Percentiles rank a stretch among this genome's conserved stretches.
phyloP scores from a whole-genome alignment of 2,329 filamentous ascomycete genomes.

The Polytolypa hystricis region DNA sequence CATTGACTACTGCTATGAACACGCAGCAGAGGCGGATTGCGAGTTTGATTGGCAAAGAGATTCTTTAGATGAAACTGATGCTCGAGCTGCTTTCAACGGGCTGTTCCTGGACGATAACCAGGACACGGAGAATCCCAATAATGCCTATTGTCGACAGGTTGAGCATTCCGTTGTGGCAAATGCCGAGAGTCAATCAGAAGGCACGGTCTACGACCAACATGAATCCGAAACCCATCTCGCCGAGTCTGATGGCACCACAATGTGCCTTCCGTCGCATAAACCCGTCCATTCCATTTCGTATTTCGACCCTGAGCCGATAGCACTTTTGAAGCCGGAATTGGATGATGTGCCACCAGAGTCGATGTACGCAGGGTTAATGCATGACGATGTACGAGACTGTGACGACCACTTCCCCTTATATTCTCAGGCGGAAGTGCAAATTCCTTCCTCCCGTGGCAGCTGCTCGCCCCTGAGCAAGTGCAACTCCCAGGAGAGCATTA shows the following conservation, averaged over 20 bases:
- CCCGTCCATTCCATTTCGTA: conserved; percentile 15
- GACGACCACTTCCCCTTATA: conserved; percentile 39
- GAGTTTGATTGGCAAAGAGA: conserved; percentile 47
- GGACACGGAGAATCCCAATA: conserved; percentile 8
- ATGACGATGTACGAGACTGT: conserved; percentile 34
- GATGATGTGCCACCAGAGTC: conserved; percentile 24
- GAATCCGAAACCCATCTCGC: background rate
- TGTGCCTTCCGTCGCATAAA: background rate
- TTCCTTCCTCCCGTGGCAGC: conserved; percentile 36
- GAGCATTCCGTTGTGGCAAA: background rate
- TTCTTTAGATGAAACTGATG: conserved; percentile 22
- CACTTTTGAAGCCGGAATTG: conserved; percentile 20
- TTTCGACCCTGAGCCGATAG: conserved; percentile 23
- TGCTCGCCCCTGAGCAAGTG: conserved; percentile 44
- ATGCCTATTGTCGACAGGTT: too few species aligned
- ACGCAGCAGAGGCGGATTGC: conserved; percentile 49
- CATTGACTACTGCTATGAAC: conserved; percentile 52
- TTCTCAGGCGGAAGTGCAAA: conserved; percentile 29
- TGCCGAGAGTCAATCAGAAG: background rate
- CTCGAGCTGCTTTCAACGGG: conserved; percentile 11
- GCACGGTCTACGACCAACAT: background rate
- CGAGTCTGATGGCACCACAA: background rate
- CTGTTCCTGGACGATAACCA: conserved; percentile 9
- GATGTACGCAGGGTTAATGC: conserved; percentile 31
- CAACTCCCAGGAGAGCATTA: conserved; percentile 47